These are phyloP conservation scores for Globisporangium rhizosaccharum DNA, from an alignment of 352 stramenopile species.

Conservation along the genomic window DNA sequence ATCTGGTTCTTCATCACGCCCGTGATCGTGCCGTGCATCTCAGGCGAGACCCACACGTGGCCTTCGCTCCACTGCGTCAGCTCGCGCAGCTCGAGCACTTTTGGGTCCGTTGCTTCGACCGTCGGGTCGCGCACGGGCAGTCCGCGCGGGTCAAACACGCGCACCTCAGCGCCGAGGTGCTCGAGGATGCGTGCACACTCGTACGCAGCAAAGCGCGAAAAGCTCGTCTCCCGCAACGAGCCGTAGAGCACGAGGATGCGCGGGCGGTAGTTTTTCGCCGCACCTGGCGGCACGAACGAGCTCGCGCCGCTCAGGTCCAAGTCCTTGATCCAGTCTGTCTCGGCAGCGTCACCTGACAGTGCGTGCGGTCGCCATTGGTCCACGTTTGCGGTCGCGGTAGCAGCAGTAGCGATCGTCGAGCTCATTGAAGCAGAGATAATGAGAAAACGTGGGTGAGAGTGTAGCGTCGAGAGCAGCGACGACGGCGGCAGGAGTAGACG, in stretches of 20 bases:
- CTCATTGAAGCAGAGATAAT: no score
- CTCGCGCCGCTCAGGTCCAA: slow-evolving; percentile 18
- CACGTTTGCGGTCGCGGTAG: no score
- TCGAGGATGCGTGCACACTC: slow-evolving; percentile 62
- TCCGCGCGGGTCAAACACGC: slow-evolving; percentile 30
- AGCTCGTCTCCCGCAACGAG: slow-evolving; percentile 46
- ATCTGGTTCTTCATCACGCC: slow-evolving; percentile 74
- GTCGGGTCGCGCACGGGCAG: slow-evolving; percentile 52
- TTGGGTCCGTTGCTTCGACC: slow-evolving; percentile 38
- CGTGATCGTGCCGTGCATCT: slow-evolving; percentile 65
- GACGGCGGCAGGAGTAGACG: no score
- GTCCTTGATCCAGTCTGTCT: slow-evolving; percentile 18
- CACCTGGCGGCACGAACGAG: slow-evolving; percentile 15
- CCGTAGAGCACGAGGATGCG: slow-evolving; percentile 59
- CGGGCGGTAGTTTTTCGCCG: slow-evolving; percentile 25
- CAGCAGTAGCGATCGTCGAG: no score
- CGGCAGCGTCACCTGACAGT: slow-evolving; percentile 10
- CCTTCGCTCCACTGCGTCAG: slow-evolving; percentile 62
- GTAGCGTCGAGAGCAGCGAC: no score
- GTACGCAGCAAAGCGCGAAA: slow-evolving; percentile 37
- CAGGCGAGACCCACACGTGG: slow-evolving; percentile 54
- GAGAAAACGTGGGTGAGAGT: no score
- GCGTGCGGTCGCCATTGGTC: slow-evolving; percentile 21
- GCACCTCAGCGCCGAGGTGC: slow-evolving; percentile 48
- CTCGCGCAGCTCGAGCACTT: slow-evolving; percentile 53